Percentiles rank a stretch among this genome's conserved stretches.
These are phyloP conservation scores for Tricholoma terreum DNA, from an alignment of 768 basidiomycete genomes.

Conservation along the genomic window DNA sequence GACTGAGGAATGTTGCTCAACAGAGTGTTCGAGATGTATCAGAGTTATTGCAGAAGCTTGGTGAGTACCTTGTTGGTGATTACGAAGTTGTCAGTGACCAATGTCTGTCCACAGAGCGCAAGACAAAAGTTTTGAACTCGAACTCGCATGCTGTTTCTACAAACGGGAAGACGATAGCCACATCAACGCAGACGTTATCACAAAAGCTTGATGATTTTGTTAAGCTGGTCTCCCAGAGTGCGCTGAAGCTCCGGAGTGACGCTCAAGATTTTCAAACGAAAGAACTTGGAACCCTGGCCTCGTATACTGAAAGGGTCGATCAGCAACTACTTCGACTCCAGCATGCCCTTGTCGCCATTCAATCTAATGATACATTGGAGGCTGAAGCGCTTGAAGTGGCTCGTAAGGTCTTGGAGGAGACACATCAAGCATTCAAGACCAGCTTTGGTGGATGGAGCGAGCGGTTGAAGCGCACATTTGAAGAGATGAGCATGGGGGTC, in stretches of 20 bases:
- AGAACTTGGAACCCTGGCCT: constrained; percentile 51
- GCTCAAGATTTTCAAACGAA: constrained; percentile 53
- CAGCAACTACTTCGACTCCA: constrained; percentile 55
- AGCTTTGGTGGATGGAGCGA: constrained; percentile 57
- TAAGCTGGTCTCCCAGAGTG: constrained; percentile 51
- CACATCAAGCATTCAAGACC: constrained; percentile 49
- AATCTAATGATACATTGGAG: constrained; percentile 53
- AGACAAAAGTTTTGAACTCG: constrained; percentile 54
- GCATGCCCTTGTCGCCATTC: constrained; percentile 50
- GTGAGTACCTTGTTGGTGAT: constrained; percentile 39
- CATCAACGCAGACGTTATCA: constrained; percentile 51
- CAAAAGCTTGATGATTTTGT: constrained; percentile 61
- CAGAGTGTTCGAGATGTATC: constrained; percentile 69
- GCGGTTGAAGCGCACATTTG: constrained; percentile 46
- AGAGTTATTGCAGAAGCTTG: constrained; percentile 79
- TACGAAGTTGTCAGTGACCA: constrained; percentile 7
- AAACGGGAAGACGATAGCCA: constrained; percentile 58
- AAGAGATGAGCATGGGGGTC: constrained; percentile 45
- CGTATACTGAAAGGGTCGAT: constrained; percentile 52
- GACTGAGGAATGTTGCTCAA: constrained; percentile 60
- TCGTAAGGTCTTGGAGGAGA: constrained; percentile 48
- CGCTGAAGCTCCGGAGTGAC: constrained; percentile 51
- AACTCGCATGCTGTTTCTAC: constrained; percentile 65
- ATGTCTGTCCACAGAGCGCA: constrained; percentile 56
- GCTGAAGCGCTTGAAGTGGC: constrained; percentile 48